Evolutionary conservation across 352 stramenopile species (phyloP).

Genomic region (Globisporangium spinosum): DNA sequence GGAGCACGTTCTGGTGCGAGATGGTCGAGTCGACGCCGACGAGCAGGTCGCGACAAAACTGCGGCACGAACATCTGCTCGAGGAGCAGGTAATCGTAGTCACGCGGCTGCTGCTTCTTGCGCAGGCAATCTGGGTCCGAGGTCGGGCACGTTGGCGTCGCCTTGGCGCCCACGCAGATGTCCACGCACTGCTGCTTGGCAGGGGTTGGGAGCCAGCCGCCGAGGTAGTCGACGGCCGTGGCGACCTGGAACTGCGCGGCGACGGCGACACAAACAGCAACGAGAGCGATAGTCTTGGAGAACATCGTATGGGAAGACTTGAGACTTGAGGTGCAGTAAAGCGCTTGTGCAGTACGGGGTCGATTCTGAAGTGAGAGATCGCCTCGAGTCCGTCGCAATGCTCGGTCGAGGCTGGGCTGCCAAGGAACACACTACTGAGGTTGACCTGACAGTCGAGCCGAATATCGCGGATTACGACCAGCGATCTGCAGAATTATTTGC

Average conservation of each 20-base stretch:
- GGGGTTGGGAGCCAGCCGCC: slow-evolving; percentile 53
- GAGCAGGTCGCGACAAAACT: slow-evolving; percentile 78
- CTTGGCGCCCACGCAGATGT: slow-evolving; percentile 67
- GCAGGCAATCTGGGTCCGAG: slow-evolving; percentile 15
- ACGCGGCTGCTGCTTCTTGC: slow-evolving; percentile 46
- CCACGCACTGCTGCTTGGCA: slow-evolving; percentile 54
- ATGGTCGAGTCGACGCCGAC: slow-evolving; percentile 54
- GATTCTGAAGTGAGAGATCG: not conserved
- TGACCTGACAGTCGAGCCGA: not conserved
- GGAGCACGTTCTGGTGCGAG: slow-evolving; percentile 65
- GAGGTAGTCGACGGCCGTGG: slow-evolving; percentile 46
- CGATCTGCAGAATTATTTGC: not conserved
- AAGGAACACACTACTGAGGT: not conserved
- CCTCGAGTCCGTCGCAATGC: not conserved
- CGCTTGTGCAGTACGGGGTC: not conserved
- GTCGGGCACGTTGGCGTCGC: slow-evolving; percentile 48
- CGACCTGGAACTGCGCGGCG: slow-evolving; percentile 9
- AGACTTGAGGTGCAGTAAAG: not conserved
- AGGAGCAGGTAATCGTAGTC: slow-evolving; percentile 70
- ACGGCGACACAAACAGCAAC: slow-evolving; percentile 2
- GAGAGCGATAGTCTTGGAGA: slow-evolving; percentile 17
- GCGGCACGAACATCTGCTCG: slow-evolving; percentile 71
- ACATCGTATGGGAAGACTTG: slow-evolving; percentile 3
- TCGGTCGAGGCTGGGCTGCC: not conserved
- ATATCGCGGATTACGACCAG: not conserved